Conservation (phyloP, 331 rosid species). For the Acacia concinna region DNA sequence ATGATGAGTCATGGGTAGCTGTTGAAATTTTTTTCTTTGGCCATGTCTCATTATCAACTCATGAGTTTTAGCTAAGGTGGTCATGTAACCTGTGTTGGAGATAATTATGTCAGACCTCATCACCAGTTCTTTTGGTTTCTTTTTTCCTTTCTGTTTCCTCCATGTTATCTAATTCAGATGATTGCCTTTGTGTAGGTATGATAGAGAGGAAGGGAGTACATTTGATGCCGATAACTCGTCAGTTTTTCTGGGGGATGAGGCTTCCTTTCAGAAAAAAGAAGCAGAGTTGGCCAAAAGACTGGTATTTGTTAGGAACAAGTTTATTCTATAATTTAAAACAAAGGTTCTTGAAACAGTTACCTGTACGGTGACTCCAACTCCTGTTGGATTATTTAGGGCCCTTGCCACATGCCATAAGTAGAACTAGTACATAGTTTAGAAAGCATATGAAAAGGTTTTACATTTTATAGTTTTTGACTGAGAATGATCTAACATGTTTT, state of each 20-base stretch:
- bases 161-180: conserved; percentile 31
- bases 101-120: not conserved
- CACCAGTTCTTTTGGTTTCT: not conserved
- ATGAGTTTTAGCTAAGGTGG: conserved; percentile 2
- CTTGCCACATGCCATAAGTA: conserved; percentile 6
- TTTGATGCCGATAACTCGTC: conserved; percentile 79
- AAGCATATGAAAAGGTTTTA: conserved; percentile 13
- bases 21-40: not conserved
- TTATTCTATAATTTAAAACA: not conserved
- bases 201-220: conserved; percentile 93
- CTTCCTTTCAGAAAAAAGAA: conserved; percentile 94
- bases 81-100: conserved; percentile 16
- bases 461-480: not conserved
- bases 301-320: conserved; percentile 46
- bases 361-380: not conserved
- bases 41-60: conserved; percentile 10
- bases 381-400: not conserved
- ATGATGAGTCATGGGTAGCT: conserved; percentile 10
- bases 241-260: conserved; percentile 79
- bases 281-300: conserved; percentile 96
- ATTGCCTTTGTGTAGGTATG: conserved; percentile 65
- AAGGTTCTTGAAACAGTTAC: conserved; percentile 16
- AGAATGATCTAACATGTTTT: too few species aligned
- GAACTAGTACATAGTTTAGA: not conserved
- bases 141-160: not conserved